These are phyloP conservation scores for Vicia villosa DNA, from an alignment of 306 rosid species.

Conservation along the genomic window DNA sequence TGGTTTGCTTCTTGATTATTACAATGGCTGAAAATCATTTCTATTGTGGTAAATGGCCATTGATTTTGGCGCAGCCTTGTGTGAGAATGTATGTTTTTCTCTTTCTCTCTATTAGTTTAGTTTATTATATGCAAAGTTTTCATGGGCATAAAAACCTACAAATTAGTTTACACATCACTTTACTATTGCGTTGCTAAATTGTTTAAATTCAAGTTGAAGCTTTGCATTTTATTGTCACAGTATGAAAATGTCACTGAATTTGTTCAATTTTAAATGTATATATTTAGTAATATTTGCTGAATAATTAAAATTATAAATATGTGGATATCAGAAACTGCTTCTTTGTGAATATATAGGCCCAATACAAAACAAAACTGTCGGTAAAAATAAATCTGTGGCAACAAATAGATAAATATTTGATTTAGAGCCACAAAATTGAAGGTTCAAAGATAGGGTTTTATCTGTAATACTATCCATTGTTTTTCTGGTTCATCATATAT, in stretches of 20 bases:
- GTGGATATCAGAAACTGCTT: neutral
- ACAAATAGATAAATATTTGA: neutral
- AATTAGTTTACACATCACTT: neutral
- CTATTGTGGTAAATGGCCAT: neutral
- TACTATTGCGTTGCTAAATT: neutral
- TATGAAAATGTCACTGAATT: too few relatives aligned
- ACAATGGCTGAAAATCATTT: slow-evolving; percentile 18
- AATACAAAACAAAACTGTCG: slow-evolving; percentile 4
- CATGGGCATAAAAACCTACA: neutral
- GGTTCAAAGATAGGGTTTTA: slow-evolving; percentile 56
- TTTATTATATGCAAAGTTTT: neutral
- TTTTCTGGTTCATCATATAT: slow-evolving; percentile 33
- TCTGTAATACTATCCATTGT: slow-evolving; percentile 46
- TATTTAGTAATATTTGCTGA: neutral
- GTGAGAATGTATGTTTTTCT: slow-evolving; percentile 24
- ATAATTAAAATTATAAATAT: neutral
- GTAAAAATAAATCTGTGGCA: neutral
- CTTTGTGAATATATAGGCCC: neutral
- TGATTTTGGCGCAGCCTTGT: slow-evolving; percentile 18
- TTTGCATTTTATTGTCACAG: too few relatives aligned
- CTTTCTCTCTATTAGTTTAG: neutral
- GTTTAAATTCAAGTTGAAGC: neutral
- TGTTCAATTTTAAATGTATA: too few relatives aligned
- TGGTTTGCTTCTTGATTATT: slow-evolving; percentile 23
- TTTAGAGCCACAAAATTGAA: slow-evolving; percentile 44